Conservation (phyloP, 768 basidiomycete species). For the Leccinum olivaceopallidum region DNA sequence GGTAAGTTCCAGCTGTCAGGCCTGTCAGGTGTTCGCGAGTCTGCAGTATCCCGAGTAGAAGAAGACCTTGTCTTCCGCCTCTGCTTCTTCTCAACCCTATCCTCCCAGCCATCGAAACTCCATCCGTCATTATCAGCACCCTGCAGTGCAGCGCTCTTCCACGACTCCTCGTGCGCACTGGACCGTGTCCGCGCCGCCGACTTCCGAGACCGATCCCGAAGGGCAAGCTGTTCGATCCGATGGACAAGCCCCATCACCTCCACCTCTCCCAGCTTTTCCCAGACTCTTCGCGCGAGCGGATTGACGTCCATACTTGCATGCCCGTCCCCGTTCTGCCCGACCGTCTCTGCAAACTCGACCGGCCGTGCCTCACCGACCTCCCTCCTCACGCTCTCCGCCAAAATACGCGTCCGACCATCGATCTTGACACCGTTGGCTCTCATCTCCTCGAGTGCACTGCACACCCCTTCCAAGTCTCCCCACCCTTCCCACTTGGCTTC, state of each 20-base stretch:
- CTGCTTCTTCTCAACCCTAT: conserved; percentile 1
- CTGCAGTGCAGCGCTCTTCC: conserved; percentile 44
- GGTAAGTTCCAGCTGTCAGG: conserved; percentile 9
- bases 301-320: conserved; percentile 29
- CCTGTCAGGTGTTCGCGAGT: neutral
- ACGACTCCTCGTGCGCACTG: conserved; percentile 30
- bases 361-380: conserved; percentile 59
- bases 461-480: conserved; percentile 77
- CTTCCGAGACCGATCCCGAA: conserved; percentile 26
- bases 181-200: conserved; percentile 1
- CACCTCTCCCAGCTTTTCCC: conserved; percentile 43
- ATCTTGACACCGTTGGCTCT: conserved; percentile 69
- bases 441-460: conserved; percentile 80
- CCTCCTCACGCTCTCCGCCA: conserved; percentile 63
- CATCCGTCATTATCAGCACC: conserved; percentile 39
- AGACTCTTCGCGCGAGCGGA: conserved; percentile 38
- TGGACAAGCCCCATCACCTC: conserved; percentile 53
- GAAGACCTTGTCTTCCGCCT: neutral
- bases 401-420: conserved; percentile 57
- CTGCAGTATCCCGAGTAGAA: neutral
- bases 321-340: neutral
- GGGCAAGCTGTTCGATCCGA: conserved; percentile 49
- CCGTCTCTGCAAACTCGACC: conserved; percentile 36
- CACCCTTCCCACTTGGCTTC: conserved; percentile 83
- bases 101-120: conserved; percentile 52